phyloP scores from a whole-genome alignment of 192 early-diverging fungal genomes.

The Coemansia sp. region DNA sequence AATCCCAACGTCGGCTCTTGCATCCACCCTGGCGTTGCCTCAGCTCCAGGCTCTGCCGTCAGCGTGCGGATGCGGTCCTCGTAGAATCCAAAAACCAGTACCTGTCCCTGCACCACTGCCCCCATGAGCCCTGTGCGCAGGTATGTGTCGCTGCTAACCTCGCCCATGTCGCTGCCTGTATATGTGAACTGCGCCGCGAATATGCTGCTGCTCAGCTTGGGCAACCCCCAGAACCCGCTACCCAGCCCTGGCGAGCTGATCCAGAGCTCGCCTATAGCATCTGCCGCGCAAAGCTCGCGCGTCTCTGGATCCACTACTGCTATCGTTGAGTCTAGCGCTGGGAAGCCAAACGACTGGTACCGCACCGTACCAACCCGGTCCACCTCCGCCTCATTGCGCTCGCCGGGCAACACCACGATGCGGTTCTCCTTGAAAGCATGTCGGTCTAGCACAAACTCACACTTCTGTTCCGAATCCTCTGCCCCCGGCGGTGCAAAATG shows the following conservation, averaged over 20 bases:
- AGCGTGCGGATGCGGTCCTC: slow-evolving; percentile 72
- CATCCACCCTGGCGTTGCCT: slow-evolving; percentile 13
- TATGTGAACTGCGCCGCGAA: slow-evolving; percentile 62
- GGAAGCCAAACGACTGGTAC: slow-evolving; percentile 48
- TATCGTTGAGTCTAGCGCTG: slow-evolving; percentile 55
- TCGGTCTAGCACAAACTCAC: slow-evolving; percentile 68
- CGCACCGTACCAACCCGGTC: slow-evolving; percentile 38
- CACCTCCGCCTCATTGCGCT: slow-evolving; percentile 25
- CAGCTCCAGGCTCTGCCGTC: slow-evolving; percentile 15
- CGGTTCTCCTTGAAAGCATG: slow-evolving; percentile 63
- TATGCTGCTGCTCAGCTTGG: slow-evolving; percentile 70
- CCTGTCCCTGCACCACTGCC: slow-evolving; percentile 63
- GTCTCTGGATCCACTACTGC: slow-evolving; percentile 83
- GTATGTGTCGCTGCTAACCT: slow-evolving; percentile 61
- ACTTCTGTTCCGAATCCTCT: neutral
- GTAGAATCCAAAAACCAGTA: slow-evolving; percentile 74
- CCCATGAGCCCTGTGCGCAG: slow-evolving; percentile 78
- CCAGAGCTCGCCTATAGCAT: slow-evolving; percentile 86
- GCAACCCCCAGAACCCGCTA: slow-evolving; percentile 75
- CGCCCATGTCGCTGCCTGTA: slow-evolving; percentile 7
- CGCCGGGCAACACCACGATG: slow-evolving; percentile 56
- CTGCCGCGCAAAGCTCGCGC: slow-evolving; percentile 66
- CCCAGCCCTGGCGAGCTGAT: slow-evolving; percentile 70
- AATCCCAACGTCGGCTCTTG: slow-evolving; percentile 41
- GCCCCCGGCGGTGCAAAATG: neutral